Base-by-base conservation (phyloP, 2,329 filamentous ascomycete genomes). In the Lecanosticta acicola region DNA sequence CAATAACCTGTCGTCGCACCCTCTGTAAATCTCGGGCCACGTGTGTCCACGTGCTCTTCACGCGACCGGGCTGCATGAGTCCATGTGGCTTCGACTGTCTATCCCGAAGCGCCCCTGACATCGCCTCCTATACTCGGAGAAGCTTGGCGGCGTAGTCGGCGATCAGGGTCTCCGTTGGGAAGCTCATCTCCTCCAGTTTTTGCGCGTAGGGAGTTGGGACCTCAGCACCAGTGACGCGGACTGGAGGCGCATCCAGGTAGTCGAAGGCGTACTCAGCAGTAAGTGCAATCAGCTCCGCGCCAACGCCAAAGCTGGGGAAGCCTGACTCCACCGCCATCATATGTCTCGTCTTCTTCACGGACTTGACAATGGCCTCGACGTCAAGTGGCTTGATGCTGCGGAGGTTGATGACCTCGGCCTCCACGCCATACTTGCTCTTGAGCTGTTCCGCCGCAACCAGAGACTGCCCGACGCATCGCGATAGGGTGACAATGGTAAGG, bases 231-330 rank as follows among this genome's bases (percentile, higher is more conserved):
- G 93, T 97, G 63, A 98, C 83, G 70, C 93, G 84, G 70, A 91
- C 85, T 51, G 89, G 93, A 39, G 93, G 93, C 46, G 89, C 88
- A 64, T 96, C 84, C 56, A 98, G 84, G 76, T 94, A 97, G 75
- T 98, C 93, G 66, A 97, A 98, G 54, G 81, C 90, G 71, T 97
- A 98, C 74, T 98, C 93, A 85, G 94, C 94, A 54, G 88, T 84
- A 50, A 96, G 77, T 49, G 93, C 93, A 54, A 98, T 80, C 62
- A 98, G 89, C 75, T 98, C 93, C 47, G 91, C 80, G 49, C 84
- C 80, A 59, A 98, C 88, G 68, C 93, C 93, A 66, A 90, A 98
- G 63, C 87, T 87, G 54, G 93, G 93, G 81, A 90, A 98, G 56
- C 91, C 93, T 46, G 89, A 96, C 74, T 97, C 91, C 59, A 98